Evolutionary conservation across 768 basidiomycete genomes (phyloP).

Genomic region (Russula virescens): DNA sequence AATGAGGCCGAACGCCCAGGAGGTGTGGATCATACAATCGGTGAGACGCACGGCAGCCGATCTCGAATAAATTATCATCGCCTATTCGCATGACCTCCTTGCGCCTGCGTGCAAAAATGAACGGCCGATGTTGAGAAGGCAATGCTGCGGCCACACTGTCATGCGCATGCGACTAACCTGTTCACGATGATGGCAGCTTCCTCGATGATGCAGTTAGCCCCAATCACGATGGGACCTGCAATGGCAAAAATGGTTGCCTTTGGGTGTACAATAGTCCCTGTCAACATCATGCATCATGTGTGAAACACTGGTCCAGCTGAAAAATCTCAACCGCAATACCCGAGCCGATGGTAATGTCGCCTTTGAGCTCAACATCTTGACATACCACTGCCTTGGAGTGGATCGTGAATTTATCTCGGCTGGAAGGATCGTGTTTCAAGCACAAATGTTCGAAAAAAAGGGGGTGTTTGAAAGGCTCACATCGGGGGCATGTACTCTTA

Average conservation of each 20-base stretch:
- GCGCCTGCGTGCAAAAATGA: conserved; percentile 34
- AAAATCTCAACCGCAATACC: conserved; percentile 36
- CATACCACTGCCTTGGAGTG: conserved; percentile 89
- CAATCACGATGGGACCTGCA: conserved; percentile 86
- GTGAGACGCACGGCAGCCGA: conserved; percentile 72
- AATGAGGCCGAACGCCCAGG: not conserved
- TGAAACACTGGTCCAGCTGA: not conserved
- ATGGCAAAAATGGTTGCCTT: conserved; percentile 92
- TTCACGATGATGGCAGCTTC: conserved; percentile 90
- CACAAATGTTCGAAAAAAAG: not conserved
- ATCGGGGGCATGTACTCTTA: conserved; percentile 23
- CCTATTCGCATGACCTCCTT: conserved; percentile 92
- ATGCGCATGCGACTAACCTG: conserved; percentile 39
- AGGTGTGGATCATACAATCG: not conserved
- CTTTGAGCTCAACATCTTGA: conserved; percentile 91
- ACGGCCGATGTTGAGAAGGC: not conserved
- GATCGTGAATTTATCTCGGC: conserved; percentile 84
- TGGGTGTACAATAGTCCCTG: conserved; percentile 86
- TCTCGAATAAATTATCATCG: conserved; percentile 90
- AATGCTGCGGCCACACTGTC: not conserved
- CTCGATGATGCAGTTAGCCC: conserved; percentile 84
- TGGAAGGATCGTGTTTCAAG: conserved; percentile 29
- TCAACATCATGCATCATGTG: not conserved
- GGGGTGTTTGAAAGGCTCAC: conserved; percentile 8
- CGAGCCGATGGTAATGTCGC: conserved; percentile 88